These are phyloP conservation scores for Paramecium octaurelia DNA, from an alignment of 73 alveolate species.

Conservation along the genomic window DNA sequence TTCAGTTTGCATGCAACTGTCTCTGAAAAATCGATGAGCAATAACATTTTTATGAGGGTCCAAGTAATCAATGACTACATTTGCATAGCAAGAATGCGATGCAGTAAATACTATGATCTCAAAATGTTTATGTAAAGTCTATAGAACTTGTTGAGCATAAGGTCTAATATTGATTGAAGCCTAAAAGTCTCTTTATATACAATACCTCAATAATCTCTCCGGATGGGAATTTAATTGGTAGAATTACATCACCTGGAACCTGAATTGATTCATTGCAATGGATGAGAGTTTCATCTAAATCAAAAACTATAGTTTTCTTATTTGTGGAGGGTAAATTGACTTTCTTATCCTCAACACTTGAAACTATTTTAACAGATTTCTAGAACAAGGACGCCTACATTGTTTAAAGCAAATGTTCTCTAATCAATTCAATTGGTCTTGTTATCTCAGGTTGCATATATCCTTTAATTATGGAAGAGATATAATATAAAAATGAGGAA, in stretches of 20 bases:
- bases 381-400: slow-evolving; percentile 55
- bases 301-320: slow-evolving; percentile 58
- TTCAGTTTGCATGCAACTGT: slow-evolving; percentile 63
- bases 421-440: slow-evolving; percentile 26
- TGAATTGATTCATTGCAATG: slow-evolving; percentile 56
- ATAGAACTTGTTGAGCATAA: slow-evolving; percentile 55
- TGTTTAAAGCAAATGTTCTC: slow-evolving; percentile 56
- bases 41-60: slow-evolving; percentile 62
- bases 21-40: slow-evolving; percentile 60
- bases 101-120: slow-evolving; percentile 68
- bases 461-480: slow-evolving; percentile 18
- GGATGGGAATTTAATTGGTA: slow-evolving; percentile 63
- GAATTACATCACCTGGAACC: slow-evolving; percentile 59
- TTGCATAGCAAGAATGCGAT: slow-evolving; percentile 65
- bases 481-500: background rate
- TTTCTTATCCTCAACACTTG: slow-evolving; percentile 46
- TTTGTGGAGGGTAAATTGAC: slow-evolving; percentile 21
- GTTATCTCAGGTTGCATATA: slow-evolving; percentile 22
- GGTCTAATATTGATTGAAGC: slow-evolving; percentile 70
- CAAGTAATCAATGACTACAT: slow-evolving; percentile 57
- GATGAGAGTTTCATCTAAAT: slow-evolving; percentile 63
- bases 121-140: slow-evolving; percentile 53
- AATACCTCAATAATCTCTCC: slow-evolving; percentile 60
- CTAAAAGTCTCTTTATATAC: background rate
- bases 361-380: slow-evolving; percentile 7